A percentile compares a stretch with the other conserved stretches of the same genome.
Conservation (phyloP, 176 grass and related monocot genomes). For the Oryza punctata region DNA sequence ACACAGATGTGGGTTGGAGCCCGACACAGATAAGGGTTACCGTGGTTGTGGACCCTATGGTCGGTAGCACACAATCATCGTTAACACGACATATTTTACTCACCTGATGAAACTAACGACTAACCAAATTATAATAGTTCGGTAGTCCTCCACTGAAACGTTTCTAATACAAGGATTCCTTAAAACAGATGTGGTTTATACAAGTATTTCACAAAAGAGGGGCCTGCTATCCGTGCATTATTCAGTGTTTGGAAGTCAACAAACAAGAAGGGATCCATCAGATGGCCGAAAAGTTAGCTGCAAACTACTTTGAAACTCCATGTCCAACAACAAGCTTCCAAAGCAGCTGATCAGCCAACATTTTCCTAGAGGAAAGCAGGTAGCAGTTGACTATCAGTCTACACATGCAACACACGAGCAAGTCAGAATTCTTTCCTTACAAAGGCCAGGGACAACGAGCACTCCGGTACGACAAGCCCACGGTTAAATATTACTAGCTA, state of each 20-base stretch:
- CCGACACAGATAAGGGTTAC: too few relatives aligned
- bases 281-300: conserved; percentile 49
- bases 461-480: conserved; percentile 28
- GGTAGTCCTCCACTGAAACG: too few relatives aligned
- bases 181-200: too few relatives aligned
- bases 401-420: conserved; percentile 15
- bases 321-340: conserved; percentile 43
- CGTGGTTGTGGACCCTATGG: too few relatives aligned
- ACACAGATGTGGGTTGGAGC: too few relatives aligned
- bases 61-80: too few relatives aligned
- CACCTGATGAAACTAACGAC: too few relatives aligned
- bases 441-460: conserved; percentile 23
- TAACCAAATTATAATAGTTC: too few relatives aligned
- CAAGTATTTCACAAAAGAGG: too few relatives aligned
- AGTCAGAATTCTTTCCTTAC: conserved; percentile 23
- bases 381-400: conserved; percentile 43
- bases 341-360: conserved; percentile 32
- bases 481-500: conserved; percentile 19
- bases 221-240: not conserved
- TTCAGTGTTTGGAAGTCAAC: conserved; percentile 46
- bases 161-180: too few relatives aligned
- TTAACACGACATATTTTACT: too few relatives aligned
- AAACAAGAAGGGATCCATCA: conserved; percentile 41
- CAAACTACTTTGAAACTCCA: conserved; percentile 37
- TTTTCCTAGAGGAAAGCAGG: conserved; percentile 42